These are phyloP conservation scores for Ascochyta rabiei DNA, from an alignment of 2,329 filamentous ascomycete genomes.

Conservation along the genomic window DNA sequence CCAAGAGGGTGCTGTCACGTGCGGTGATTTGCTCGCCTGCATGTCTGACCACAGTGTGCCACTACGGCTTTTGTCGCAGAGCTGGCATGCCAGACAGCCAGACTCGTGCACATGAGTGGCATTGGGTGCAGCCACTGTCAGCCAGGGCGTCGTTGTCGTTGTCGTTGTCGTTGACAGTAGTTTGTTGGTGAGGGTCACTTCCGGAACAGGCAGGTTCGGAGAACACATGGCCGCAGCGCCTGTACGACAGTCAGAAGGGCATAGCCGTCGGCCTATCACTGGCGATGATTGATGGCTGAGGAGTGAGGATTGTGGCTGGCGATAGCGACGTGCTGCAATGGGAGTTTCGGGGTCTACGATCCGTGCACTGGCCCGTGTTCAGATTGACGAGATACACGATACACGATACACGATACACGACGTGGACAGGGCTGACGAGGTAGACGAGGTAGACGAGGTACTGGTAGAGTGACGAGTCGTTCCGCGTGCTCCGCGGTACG, in stretches of 20 bases:
- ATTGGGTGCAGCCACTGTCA: background rate
- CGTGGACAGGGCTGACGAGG: too few relatives aligned
- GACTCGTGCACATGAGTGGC: background rate
- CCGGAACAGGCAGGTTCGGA: conserved; percentile 3
- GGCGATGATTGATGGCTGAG: too few relatives aligned
- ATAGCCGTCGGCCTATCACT: conserved; percentile 2
- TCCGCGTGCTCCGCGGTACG: conserved; percentile 7
- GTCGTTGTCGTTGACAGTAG: too few relatives aligned
- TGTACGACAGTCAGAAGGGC: background rate
- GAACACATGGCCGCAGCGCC: conserved; percentile 9
- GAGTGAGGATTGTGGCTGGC: background rate
- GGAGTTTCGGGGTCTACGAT: background rate
- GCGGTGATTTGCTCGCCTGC: background rate
- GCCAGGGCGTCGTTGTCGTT: background rate
- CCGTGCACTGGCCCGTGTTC: background rate
- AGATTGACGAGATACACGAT: background rate
- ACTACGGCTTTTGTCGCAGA: too few relatives aligned
- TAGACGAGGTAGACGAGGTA: background rate
- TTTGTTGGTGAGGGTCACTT: background rate
- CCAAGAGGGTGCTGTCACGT: conserved; percentile 4
- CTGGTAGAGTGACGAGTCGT: background rate
- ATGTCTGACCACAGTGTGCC: background rate
- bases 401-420: too few relatives aligned
- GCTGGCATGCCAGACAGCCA: background rate
- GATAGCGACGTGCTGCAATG: background rate